phyloP scores from a whole-genome alignment of 2,329 filamentous ascomycete species.

The Aureobasidium lini region DNA sequence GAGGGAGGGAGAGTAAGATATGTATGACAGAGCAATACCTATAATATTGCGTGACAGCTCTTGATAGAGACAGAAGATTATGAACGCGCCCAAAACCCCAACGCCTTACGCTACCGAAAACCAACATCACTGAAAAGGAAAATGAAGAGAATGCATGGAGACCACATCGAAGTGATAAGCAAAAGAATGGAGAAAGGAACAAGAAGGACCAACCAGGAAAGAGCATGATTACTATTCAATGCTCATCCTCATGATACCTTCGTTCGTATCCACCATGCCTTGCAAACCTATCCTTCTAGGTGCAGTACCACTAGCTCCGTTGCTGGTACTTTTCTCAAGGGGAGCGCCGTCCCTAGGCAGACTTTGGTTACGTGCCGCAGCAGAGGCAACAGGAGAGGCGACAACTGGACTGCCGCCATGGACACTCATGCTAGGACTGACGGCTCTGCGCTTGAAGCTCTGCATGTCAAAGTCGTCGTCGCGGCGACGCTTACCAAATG shows the following conservation, averaged over 20 bases:
- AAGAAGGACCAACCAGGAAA: not conserved
- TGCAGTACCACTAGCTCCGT: constrained; percentile 9
- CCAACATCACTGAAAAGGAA: not conserved
- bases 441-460: constrained; percentile 83
- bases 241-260: constrained; percentile 93
- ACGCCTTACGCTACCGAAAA: not conserved
- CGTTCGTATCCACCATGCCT: constrained; percentile 92
- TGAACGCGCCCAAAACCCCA: not conserved
- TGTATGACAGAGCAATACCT: not conserved
- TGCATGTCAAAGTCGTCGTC: constrained; percentile 87
- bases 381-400: constrained; percentile 56
- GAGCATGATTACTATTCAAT: constrained; percentile 58
- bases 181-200: not conserved
- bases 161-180: not conserved
- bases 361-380: constrained; percentile 37
- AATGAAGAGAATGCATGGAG: not conserved
- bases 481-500: constrained; percentile 61
- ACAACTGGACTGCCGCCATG: constrained; percentile 76
- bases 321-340: constrained; percentile 14
- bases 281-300: constrained; percentile 62
- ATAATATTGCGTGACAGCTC: not conserved
- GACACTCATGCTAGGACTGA: constrained; percentile 83
- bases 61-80: not conserved
- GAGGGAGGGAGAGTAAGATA: no score
- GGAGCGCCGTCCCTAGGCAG: constrained; percentile 41